phyloP scores from a whole-genome alignment of 1,284 basidiomycete species.

The Ganoderma sinense region DNA sequence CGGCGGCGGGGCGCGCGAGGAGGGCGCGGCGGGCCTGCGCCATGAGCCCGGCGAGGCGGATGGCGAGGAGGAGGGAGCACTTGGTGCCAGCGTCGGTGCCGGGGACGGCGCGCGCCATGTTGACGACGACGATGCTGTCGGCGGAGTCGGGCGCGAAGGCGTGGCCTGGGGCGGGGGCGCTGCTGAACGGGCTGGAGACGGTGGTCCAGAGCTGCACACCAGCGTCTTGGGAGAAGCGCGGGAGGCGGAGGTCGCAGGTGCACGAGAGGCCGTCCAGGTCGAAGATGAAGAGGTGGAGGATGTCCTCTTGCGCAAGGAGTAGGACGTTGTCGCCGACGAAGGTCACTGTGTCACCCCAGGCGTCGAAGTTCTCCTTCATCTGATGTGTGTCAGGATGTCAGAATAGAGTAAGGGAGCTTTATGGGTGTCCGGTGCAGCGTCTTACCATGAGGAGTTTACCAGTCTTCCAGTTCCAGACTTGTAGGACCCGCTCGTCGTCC shows the following conservation, averaged over 20 bases:
- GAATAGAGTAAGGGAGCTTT: background rate
- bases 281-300: slow-evolving; percentile 6
- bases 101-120: slow-evolving; percentile 9
- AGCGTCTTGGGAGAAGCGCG: slow-evolving; percentile 1
- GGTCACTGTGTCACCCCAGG: slow-evolving; percentile 10
- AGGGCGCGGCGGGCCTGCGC: background rate
- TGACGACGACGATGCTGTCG: slow-evolving; percentile 11
- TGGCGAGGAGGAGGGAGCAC: slow-evolving; percentile 10
- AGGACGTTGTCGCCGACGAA: slow-evolving; percentile 10
- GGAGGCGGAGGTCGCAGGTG: slow-evolving; percentile 7
- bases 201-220: slow-evolving; percentile 15
- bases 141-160: slow-evolving; percentile 7
- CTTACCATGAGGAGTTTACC: slow-evolving; percentile 6
- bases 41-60: slow-evolving; percentile 9
- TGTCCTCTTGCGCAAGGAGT: slow-evolving; percentile 11
- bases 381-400: background rate
- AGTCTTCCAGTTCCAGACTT: slow-evolving; percentile 15
- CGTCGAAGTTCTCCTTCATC: background rate
- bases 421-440: background rate
- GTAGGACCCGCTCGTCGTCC: slow-evolving; percentile 3
- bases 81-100: background rate
- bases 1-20: background rate
- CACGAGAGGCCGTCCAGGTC: background rate
- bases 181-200: slow-evolving; percentile 11
- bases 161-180: slow-evolving; percentile 10